phyloP scores from a whole-genome alignment of 306 rosid species.

The Purshia tridentata region DNA sequence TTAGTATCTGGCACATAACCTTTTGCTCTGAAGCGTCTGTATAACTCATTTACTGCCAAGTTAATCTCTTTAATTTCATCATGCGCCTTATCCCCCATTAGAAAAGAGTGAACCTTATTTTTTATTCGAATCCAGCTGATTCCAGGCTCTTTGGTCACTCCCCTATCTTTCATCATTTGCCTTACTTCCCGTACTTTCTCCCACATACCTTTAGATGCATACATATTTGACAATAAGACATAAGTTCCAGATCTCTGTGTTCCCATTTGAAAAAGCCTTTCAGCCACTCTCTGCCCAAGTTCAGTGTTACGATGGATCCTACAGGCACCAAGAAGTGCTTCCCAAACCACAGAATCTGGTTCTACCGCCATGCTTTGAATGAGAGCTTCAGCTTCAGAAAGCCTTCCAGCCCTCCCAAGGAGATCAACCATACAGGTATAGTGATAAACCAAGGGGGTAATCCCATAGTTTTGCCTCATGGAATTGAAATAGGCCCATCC shows the following conservation, averaged over 20 bases:
- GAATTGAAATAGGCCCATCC: conserved; percentile 34
- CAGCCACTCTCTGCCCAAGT: conserved; percentile 30
- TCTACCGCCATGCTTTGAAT: conserved; percentile 25
- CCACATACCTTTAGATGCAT: conserved; percentile 29
- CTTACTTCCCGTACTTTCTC: conserved; percentile 20
- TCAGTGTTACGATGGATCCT: conserved; percentile 27
- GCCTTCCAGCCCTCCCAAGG: conserved; percentile 31
- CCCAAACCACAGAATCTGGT: conserved; percentile 30
- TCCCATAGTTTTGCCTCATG: conserved; percentile 30
- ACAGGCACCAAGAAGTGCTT: conserved; percentile 37
- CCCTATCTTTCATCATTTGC: conserved; percentile 19
- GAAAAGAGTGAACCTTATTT: conserved; percentile 25
- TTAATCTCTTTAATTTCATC: conserved; percentile 24
- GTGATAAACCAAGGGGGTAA: conserved; percentile 31
- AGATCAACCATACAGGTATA: conserved; percentile 43
- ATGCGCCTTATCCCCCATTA: conserved; percentile 24
- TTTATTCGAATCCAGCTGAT: conserved; percentile 36
- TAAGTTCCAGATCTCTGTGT: conserved; percentile 24
- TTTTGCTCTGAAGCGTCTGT: conserved; percentile 3
- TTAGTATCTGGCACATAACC: conserved; percentile 27
- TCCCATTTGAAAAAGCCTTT: conserved; percentile 26
- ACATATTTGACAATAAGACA: conserved; percentile 21
- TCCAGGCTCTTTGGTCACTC: conserved; percentile 33
- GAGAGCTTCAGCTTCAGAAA: conserved; percentile 32
- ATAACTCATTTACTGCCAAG: conserved; percentile 11